Evolutionary conservation across 768 basidiomycete genomes (phyloP), one percentile per base, ranked within the genome.

Genomic region (Cantharellus anzutake): DNA sequence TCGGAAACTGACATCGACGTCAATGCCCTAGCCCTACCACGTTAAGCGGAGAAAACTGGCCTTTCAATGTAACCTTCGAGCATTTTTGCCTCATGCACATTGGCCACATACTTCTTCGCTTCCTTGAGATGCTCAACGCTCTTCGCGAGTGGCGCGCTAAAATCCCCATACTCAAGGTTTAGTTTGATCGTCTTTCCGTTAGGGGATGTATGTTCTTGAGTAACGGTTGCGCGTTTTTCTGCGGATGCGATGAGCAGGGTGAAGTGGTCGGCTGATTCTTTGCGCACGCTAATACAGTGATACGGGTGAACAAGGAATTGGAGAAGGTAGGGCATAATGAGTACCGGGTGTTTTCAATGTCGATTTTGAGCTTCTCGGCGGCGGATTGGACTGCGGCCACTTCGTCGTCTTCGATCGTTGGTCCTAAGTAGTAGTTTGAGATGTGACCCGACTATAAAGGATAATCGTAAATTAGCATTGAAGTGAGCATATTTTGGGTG

Each of bases 401-500:
- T 67, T 91, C 90, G 0, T 80, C 79, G 61, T 89, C 84, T n/a
- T 77, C 75, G 29, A 84, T 79, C 5, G 76, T 62, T 4, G 61
- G 67, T 61, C 86, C 87, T 37, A 83, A 79, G 67, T 93, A 93
- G 69, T 92, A 93, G 67, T 89, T 87, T 39, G 83, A 86, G 58
- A 87, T 68, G 61, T 91, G 86, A 0, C 89, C 89, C 29, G 80
- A 73, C 64, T 62, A 29, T 2, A n/a, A n/a, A n/a, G n/a, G n/a
- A 11, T 5, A 5, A n/a, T 60, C 58, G 70, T 40, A 40, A 4
- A 60, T 34, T 53, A 61, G 4, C 37, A 29, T 37, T 29, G 35
- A 7, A 48, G 34, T 41, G 38, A 44, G 51, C 2, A 4, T 16
- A 60, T 34, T n/a, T 5, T 37, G 39, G 34, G 20, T 14, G 29